A percentile compares a stretch with the other conserved stretches of the same genome.
Evolutionary conservation across 345 rosid genomes (phyloP).

Genomic region (Citrus trifoliata): DNA sequence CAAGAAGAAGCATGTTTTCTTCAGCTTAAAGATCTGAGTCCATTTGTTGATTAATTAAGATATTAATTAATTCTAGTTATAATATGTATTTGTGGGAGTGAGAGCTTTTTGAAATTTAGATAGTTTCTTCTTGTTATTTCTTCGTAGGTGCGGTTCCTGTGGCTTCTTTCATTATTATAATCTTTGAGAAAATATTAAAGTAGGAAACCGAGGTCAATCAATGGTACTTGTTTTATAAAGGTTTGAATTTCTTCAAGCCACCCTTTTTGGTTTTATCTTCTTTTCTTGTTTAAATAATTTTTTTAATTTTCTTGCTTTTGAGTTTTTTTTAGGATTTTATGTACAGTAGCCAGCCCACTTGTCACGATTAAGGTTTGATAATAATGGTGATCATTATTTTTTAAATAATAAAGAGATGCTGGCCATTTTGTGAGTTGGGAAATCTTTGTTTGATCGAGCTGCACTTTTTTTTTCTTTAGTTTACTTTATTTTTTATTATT

Average conservation of each 20-base stretch:
- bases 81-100: conserved; percentile 18
- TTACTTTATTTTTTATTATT: not conserved
- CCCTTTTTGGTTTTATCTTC: conserved; percentile 27
- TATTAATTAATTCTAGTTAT: conserved; percentile 11
- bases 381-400: not conserved
- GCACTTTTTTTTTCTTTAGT: not conserved
- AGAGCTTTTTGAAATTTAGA: conserved; percentile 49
- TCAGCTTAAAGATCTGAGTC: conserved; percentile 38
- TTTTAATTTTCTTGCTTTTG: not conserved
- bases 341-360: conserved; percentile 17
- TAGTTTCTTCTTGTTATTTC: conserved; percentile 75
- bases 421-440: conserved; percentile 3
- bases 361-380: conserved; percentile 19
- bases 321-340: not conserved
- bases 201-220: conserved; percentile 46
- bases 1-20: conserved; percentile 63
- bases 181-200: conserved; percentile 13
- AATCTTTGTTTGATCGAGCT: conserved; percentile 4
- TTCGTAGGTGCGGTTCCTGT: conserved; percentile 52
- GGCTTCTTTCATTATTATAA: conserved; percentile 12
- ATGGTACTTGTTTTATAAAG: conserved; percentile 25
- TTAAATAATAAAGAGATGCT: not conserved
- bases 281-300: not conserved
- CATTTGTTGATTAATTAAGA: conserved; percentile 31
- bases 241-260: conserved; percentile 16